Conservation (phyloP, 306 rosid species). For the Carpinus viminea region DNA sequence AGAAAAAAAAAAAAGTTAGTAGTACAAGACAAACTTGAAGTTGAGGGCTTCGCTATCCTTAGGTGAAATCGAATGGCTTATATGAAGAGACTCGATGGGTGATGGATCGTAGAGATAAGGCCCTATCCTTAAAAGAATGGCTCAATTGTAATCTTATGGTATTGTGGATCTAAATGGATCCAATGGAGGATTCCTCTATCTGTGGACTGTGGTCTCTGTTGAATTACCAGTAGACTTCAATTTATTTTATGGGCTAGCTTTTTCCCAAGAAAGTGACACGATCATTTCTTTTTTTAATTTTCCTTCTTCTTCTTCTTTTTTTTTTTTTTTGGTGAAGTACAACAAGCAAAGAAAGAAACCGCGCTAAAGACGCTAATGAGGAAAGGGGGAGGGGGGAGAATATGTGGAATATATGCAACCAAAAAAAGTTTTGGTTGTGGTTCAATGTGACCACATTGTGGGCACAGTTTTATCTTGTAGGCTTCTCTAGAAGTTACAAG, state of each 20-base stretch:
- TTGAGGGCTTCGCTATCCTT: constrained; percentile 8
- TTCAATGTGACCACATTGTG: too few species aligned
- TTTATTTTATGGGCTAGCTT: background rate
- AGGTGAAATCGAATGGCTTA: constrained; percentile 37
- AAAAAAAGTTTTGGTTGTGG: too few species aligned
- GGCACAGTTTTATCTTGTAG: too few species aligned
- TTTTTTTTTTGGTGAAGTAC: too few species aligned
- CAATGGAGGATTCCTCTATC: background rate
- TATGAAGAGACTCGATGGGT: constrained; percentile 28
- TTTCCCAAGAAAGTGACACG: background rate
- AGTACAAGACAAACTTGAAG: background rate
- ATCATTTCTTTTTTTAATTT: background rate
- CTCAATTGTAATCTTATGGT: constrained; percentile 54
- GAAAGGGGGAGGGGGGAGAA: too few species aligned
- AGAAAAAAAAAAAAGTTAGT: too few species aligned
- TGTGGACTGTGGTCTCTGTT: background rate
- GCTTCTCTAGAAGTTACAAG: too few species aligned
- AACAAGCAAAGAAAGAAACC: too few species aligned
- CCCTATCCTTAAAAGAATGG: constrained; percentile 45
- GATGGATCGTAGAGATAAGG: constrained; percentile 50
- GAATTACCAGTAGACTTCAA: background rate
- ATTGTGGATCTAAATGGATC: constrained; percentile 12
- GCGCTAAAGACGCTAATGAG: too few species aligned
- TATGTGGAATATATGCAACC: too few species aligned
- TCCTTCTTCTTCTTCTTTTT: too few species aligned